Evolutionary conservation across 768 basidiomycete species (phyloP), one percentile per base, ranked within the genome.

Genomic region (Lentinula raphanica): DNA sequence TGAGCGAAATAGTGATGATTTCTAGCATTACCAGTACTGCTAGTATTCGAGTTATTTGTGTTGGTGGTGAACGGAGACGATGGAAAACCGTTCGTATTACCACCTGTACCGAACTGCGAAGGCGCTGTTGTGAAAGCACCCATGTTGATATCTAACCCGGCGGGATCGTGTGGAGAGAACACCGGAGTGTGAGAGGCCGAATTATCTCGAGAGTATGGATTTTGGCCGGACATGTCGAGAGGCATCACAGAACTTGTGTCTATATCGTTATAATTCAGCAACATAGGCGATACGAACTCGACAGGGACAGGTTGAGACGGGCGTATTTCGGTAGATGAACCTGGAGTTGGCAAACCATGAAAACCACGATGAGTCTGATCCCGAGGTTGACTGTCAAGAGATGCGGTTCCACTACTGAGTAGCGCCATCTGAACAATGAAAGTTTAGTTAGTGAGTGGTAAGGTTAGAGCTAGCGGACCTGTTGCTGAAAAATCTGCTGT

Each of bases 401-500:
- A 23, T 25, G 28, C 21, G 31, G 54, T 29, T 29, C 54, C 56
- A 32, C 82, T 76, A 60, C 81, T 85, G 66, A 88, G 84, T 61
- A 89, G 79, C 17, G 87, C 87, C 64, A 89, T 86, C 87, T 87
- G 64, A 54, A 59, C 40, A 59, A 25, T 60, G 62, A 54, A 51
- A 59, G 13, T 46, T 49, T 36, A 50, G 39, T 21, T 31, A 4
- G 17, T 23, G 42, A 19, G 35, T 50, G 15, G 11, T 49, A 35
- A 64, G 51, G 49, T 59, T 7, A 42, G 31, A 54, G 44, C 32
- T 28, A 49, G 36, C 25, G 60, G 58, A 88, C 92, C 85, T 94
- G 92, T 67, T 94, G 92, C 66, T 94, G 92, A 59, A 93, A 90
- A 59, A 92, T 89, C 76, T 92, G 88, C 58, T 86, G 86, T 66